These are phyloP conservation scores for Coemansia sp. DNA, from an alignment of 371 early-diverging fungal species.

Conservation along the genomic window DNA sequence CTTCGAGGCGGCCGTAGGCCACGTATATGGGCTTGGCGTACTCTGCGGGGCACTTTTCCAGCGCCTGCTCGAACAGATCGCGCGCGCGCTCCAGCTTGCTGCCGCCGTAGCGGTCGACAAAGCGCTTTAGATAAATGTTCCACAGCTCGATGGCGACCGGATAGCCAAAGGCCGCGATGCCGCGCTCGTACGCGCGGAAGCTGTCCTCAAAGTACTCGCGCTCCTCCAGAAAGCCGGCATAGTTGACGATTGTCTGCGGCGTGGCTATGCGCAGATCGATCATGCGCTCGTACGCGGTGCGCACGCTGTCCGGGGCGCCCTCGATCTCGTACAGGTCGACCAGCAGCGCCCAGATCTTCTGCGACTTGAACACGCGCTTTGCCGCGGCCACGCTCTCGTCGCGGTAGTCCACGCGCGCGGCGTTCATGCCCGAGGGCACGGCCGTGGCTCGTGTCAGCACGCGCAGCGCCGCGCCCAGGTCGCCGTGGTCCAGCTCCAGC, in stretches of 20 bases:
- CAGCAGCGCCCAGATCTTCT: constrained; percentile 90
- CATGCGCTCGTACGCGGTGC: constrained; percentile 88
- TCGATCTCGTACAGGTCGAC: constrained; percentile 93
- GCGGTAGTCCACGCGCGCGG: constrained; percentile 53
- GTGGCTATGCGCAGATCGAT: constrained; percentile 93
- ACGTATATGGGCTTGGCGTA: constrained; percentile 85
- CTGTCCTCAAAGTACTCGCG: constrained; percentile 91
- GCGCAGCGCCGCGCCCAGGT: constrained; percentile 66
- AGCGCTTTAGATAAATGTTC: constrained; percentile 91
- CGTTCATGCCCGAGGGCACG: background rate
- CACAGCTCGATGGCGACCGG: constrained; percentile 97
- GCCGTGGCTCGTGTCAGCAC: constrained; percentile 77
- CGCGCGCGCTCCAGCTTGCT: constrained; percentile 88
- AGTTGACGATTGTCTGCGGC: constrained; percentile 93
- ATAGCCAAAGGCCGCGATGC: constrained; percentile 92
- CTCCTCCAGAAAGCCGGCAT: constrained; percentile 87
- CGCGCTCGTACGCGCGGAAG: constrained; percentile 94
- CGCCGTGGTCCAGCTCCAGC: constrained; percentile 79
- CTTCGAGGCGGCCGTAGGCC: constrained; percentile 94
- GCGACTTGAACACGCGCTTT: constrained; percentile 83
- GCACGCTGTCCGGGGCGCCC: constrained; percentile 82
- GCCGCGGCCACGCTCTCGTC: constrained; percentile 75
- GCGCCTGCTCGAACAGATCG: constrained; percentile 94
- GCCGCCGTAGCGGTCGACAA: constrained; percentile 82
- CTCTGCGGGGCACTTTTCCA: constrained; percentile 84